phyloP scores from a whole-genome alignment of 2,329 filamentous ascomycete species.

The Sporothrix humicola region DNA sequence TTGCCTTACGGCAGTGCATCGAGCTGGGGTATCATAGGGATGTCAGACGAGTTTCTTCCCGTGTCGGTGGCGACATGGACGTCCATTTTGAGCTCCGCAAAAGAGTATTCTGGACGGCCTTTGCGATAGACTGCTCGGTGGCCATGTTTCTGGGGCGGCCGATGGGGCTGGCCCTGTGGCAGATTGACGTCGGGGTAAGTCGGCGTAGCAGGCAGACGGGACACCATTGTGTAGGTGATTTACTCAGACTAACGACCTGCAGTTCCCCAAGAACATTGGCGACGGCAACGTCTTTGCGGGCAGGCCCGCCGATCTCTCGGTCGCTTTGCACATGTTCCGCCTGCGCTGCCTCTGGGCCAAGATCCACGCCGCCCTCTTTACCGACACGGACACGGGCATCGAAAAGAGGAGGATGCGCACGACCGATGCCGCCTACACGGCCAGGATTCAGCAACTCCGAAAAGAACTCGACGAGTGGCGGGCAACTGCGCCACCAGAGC shows the following conservation, averaged over 20 bases:
- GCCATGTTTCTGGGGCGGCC: constrained; percentile 15
- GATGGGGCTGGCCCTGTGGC: not conserved
- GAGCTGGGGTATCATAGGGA: constrained; percentile 9
- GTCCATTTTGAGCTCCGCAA: not conserved
- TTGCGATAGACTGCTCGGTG: constrained; percentile 20
- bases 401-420: not conserved
- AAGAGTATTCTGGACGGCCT: not conserved
- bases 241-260: not conserved
- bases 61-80: too few relatives aligned
- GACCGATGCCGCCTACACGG: not conserved
- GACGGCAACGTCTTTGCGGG: constrained; percentile 10
- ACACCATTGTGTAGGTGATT: too few relatives aligned
- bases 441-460: not conserved
- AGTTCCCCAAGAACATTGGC: constrained; percentile 8
- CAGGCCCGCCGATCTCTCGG: not conserved
- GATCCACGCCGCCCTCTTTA: constrained; percentile 2
- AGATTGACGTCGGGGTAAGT: constrained; percentile 7
- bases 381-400: not conserved
- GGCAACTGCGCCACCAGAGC: not conserved
- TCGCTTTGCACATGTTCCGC: not conserved
- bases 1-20: constrained; percentile 2
- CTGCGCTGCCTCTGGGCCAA: constrained; percentile 4
- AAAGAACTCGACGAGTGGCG: constrained; percentile 1
- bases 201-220: too few relatives aligned
- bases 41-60: not conserved